phyloP scores from a whole-genome alignment of 495 filamentous ascomycete genomes.

The Articulospora tetracladia region DNA sequence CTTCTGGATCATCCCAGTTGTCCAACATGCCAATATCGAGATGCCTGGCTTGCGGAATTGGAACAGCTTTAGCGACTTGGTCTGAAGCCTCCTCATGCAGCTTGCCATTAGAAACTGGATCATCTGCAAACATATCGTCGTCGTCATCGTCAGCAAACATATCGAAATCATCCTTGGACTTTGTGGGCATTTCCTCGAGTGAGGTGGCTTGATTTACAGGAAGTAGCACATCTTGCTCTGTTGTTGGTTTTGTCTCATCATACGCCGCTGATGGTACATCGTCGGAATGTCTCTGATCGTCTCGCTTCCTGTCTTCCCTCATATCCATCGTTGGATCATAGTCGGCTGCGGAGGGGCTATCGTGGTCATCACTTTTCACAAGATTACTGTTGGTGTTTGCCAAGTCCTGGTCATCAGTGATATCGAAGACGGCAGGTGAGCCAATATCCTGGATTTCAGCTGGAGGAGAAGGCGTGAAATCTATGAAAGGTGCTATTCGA shows the following conservation, averaged over 20 bases:
- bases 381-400: constrained; percentile 52
- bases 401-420: constrained; percentile 54
- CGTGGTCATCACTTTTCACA: constrained; percentile 53
- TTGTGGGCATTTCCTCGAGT: constrained; percentile 13
- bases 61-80: constrained; percentile 31
- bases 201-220: constrained; percentile 23
- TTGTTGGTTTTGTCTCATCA: constrained; percentile 52
- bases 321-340: constrained; percentile 94
- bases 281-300: constrained; percentile 56
- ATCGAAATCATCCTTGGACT: constrained; percentile 65
- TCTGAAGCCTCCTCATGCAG: constrained; percentile 35
- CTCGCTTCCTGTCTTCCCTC: constrained; percentile 77
- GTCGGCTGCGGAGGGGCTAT: constrained; percentile 88
- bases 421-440: constrained; percentile 35
- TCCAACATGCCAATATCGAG: constrained; percentile 82
- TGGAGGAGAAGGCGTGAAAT: constrained; percentile 42
- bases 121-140: constrained; percentile 82
- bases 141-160: constrained; percentile 94
- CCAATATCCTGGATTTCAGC: constrained; percentile 35
- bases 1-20: constrained; percentile 89
- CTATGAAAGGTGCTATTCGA: constrained; percentile 2
- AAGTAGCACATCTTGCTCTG: constrained; percentile 52
- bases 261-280: constrained; percentile 56
- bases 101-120: constrained; percentile 23
- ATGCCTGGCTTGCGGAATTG: constrained; percentile 56